Base-by-base conservation (phyloP, 1,139 yeast species). In the Kurtzmaniella natalensis region DNA sequence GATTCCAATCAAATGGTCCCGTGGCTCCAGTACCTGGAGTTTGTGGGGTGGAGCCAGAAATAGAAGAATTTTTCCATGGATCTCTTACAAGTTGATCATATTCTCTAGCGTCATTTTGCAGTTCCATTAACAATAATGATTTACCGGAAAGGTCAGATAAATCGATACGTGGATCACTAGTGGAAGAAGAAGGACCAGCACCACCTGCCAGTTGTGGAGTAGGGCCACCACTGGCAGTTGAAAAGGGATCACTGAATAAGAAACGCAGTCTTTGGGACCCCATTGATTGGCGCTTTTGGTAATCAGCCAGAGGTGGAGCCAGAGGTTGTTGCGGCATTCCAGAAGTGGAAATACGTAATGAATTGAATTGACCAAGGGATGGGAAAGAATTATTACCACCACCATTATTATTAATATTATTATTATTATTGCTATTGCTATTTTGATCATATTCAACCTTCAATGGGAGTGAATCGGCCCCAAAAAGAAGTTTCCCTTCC, bases 401-500 rank as follows among this genome's bases (percentile, higher is more conserved):
- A n/a, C n/a, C n/a, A n/a, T n/a, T n/a, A n/a, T n/a, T n/a, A n/a
- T n/a, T n/a, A n/a, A n/a, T n/a, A n/a, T n/a, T n/a, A n/a, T n/a
- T n/a, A n/a, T n/a, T n/a, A n/a, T 45, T 44, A 26, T 74, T 21
- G 23, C n/a, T 21, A 11, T 21, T 21, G 23, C n/a, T n/a, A 15
- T 16, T 17, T n/a, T 26, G 20, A 37, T 70, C 68, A 37, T 67
- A 62, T 39, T 79, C 84, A 31, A 78, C 76, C 35, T 64, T 64
- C 23, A 79, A 61, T 14, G 77, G 81, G 48, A 63, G 69, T 35
- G 57, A 69, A 15, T 69, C 72, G 36, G 72, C 66, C 26, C 87
- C 94, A 64, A 77, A 86, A 23, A 81, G 66, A 58, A 51, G 73
- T 50, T 64, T 81, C 47, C 61, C 81, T 61, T 83, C 87, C 32